phyloP scores from a whole-genome alignment of 164 flowering plant species.

The Stephania yunnanensis region DNA sequence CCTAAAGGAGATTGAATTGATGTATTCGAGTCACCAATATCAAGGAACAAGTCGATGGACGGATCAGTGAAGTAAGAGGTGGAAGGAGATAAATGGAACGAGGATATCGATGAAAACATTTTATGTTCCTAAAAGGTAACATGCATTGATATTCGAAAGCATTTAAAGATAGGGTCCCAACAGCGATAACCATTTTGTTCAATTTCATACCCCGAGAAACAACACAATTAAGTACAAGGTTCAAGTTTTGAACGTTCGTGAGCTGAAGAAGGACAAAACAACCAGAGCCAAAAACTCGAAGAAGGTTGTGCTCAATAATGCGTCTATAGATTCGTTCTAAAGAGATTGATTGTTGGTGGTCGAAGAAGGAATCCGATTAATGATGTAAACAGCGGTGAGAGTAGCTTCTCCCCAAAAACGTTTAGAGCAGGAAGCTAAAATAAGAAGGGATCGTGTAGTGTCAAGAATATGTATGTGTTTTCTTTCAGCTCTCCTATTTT shows the following conservation, averaged over 20 bases:
- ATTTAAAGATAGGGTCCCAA: no score
- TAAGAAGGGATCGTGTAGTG: neutral
- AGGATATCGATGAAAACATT: no score
- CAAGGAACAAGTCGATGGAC: no score
- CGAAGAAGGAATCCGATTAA: neutral
- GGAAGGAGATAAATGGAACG: no score
- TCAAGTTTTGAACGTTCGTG: neutral
- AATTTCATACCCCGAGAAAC: neutral
- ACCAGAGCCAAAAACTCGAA: neutral
- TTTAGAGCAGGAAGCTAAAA: neutral
- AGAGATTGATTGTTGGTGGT: neutral
- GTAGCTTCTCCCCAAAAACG: neutral
- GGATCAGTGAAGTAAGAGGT: no score
- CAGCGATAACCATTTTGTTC: no score
- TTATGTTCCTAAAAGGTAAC: no score
- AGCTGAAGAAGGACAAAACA: neutral
- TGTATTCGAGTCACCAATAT: no score
- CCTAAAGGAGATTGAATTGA: no score
- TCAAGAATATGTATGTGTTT: neutral
- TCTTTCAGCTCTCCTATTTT: neutral
- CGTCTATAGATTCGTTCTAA: neutral
- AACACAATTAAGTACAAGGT: neutral
- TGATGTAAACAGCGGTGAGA: neutral
- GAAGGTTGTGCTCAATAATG: neutral
- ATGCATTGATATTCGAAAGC: no score